Evolutionary conservation across 192 early-diverging fungal species (phyloP).

Genomic region (Phycomyces blakesleeanus): DNA sequence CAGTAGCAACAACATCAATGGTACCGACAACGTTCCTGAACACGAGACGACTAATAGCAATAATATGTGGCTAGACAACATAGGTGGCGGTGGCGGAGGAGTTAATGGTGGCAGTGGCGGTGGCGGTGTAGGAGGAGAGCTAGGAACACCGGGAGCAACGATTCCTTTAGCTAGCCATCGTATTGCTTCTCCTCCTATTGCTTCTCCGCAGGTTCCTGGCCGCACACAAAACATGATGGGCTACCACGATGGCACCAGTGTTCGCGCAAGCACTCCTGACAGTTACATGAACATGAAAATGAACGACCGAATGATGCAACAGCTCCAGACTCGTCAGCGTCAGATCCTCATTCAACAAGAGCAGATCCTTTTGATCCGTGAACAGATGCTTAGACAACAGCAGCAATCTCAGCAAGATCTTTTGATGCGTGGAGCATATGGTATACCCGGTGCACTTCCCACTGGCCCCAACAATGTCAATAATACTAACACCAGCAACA

Average conservation of each 20-base stretch:
- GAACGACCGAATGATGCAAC: constrained; percentile 11
- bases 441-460: not conserved
- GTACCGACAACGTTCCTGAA: not conserved
- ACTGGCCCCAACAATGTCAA: too few species aligned
- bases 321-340: constrained; percentile 14
- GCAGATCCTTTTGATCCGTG: constrained; percentile 16
- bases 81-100: too few species aligned
- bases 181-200: constrained; percentile 9
- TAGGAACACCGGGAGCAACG: not conserved
- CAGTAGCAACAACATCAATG: too few species aligned
- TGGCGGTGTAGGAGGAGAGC: too few species aligned
- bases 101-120: too few species aligned
- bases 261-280: constrained; percentile 3
- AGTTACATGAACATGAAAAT: not conserved
- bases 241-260: not conserved
- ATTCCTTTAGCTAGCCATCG: not conserved
- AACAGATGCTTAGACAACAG: constrained; percentile 21
- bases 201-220: not conserved
- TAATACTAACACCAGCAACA: too few species aligned
- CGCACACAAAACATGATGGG: constrained; percentile 2
- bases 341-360: constrained; percentile 16
- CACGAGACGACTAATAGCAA: not conserved
- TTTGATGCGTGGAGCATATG: not conserved
- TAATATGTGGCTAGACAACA: not conserved
- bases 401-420: not conserved